Evolutionary conservation across 345 rosid genomes (phyloP), one percentile per base, ranked within the genome.

Genomic region (Hibiscus tridactylites): DNA sequence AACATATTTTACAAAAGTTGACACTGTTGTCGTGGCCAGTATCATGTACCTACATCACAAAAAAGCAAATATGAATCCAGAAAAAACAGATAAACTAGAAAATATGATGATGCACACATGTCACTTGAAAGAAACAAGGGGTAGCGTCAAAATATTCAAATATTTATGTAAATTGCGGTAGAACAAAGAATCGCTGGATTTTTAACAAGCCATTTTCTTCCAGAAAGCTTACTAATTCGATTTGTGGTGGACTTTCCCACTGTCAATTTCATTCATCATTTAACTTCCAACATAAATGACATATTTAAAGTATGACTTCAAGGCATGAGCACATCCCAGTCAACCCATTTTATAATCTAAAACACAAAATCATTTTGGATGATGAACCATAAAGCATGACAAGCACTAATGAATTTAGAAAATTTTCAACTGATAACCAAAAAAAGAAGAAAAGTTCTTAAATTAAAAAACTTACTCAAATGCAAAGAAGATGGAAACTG

Each of bases 401-500:
- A 65, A 65, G 35, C 57, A 26, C 24, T 49, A 47, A 49, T 67
- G 71, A 15, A 49, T 67, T 28, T 12, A 44, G 12, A 16, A 9
- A 28, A 49, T 3, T 67, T 65, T 49, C 33, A 56, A 68, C 7
- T 15, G 61, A 5, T 56, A 26, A 67, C 26, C 44, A 37, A 61
- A 61, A 57, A 29, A 29, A 47, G 37, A 61, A 68, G 74, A 63
- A n/a, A 47, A 26, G 29, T 9, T 39, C 50, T 49, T 19, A 37
- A 37, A 15, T n/a, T 11, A 56, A 42, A 69, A 19, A 79, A 33
- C 97, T 88, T 84, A 95, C 97, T 95, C 99, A 70, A 95, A 95
- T 0, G 99, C 83, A 79, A 94, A 92, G 87, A 95, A 90, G 63
- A 95, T 88, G 35, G 99, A 88, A 61, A 92, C 96, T 0, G 99